A percentile compares a stretch with the other conserved stretches of the same genome.
Conservation (phyloP, 495 filamentous ascomycete species). For the Penicillium mononematosum region DNA sequence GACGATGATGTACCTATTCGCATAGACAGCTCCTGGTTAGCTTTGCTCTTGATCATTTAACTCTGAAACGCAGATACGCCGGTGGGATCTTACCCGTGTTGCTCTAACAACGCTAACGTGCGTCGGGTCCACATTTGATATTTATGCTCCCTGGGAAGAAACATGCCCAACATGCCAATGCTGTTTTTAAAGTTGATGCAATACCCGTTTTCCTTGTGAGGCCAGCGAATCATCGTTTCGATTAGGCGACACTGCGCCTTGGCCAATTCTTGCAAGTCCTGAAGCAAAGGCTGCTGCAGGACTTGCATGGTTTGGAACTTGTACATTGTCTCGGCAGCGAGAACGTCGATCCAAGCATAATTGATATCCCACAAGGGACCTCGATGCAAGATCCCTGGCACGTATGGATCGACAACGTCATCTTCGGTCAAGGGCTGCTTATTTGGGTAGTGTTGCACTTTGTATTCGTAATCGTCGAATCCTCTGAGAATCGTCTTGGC, state of each 20-base stretch:
- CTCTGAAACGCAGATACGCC: background rate
- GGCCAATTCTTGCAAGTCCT: slow-evolving; percentile 59
- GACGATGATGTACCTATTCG: slow-evolving; percentile 77
- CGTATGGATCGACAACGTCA: slow-evolving; percentile 71
- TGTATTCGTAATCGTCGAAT: slow-evolving; percentile 56
- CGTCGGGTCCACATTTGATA: slow-evolving; percentile 81
- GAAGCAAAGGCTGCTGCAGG: slow-evolving; percentile 48
- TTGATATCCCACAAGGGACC: slow-evolving; percentile 73
- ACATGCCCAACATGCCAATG: slow-evolving; percentile 72
- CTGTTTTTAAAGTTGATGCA: slow-evolving; percentile 72
- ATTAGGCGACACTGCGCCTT: slow-evolving; percentile 71
- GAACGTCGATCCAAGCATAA: slow-evolving; percentile 71
- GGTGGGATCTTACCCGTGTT: slow-evolving; percentile 64
- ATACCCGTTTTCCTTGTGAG: slow-evolving; percentile 64
- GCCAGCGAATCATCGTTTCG: slow-evolving; percentile 73
- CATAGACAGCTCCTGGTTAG: slow-evolving; percentile 9
- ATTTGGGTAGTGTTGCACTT: slow-evolving; percentile 58
- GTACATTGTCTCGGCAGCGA: slow-evolving; percentile 76
- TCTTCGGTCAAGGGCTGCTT: slow-evolving; percentile 51
- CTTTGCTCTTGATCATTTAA: slow-evolving; percentile 5
- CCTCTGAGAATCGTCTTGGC: slow-evolving; percentile 60
- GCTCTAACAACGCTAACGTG: slow-evolving; percentile 77
- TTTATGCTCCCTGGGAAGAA: slow-evolving; percentile 68
- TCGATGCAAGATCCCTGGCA: slow-evolving; percentile 62
- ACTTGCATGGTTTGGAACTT: slow-evolving; percentile 64